phyloP scores from a whole-genome alignment of 805 yeast genomes.

The Maudiozyma turicensis region DNA sequence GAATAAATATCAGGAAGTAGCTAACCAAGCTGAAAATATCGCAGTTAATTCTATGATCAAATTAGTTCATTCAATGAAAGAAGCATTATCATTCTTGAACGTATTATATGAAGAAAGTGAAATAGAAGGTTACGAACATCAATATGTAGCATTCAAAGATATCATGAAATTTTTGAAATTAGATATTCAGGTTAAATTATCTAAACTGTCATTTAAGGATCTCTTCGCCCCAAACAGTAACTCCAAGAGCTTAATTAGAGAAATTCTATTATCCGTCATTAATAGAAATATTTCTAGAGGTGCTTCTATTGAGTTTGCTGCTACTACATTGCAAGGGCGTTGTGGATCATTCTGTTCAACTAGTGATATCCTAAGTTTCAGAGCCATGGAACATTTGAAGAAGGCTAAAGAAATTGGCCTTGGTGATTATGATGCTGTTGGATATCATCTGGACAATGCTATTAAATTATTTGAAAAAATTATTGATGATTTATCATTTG shows the following conservation, averaged over 20 bases:
- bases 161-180: conserved; percentile 59
- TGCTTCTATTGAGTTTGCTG: conserved; percentile 85
- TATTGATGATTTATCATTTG: conserved; percentile 65
- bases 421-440: conserved; percentile 60
- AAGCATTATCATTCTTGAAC: conserved; percentile 80
- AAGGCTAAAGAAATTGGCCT: conserved; percentile 70
- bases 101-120: conserved; percentile 68
- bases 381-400: conserved; percentile 85
- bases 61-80: conserved; percentile 69
- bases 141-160: conserved; percentile 42
- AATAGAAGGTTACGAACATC: conserved; percentile 27
- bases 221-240: conserved; percentile 62
- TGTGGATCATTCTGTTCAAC: conserved; percentile 94
- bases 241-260: conserved; percentile 56
- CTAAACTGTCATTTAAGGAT: conserved; percentile 60
- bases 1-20: conserved; percentile 44
- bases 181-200: conserved; percentile 59
- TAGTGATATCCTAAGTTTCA: conserved; percentile 85
- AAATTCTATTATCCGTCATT: conserved; percentile 78
- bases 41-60: conserved; percentile 73
- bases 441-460: conserved; percentile 61
- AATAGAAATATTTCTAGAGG: conserved; percentile 84
- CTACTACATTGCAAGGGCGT: conserved; percentile 77
- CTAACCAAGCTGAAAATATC: conserved; percentile 82
- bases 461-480: conserved; percentile 70